These are phyloP conservation scores for Mortierella claussenii DNA, from an alignment of 192 early-diverging fungal species.

Conservation along the genomic window DNA sequence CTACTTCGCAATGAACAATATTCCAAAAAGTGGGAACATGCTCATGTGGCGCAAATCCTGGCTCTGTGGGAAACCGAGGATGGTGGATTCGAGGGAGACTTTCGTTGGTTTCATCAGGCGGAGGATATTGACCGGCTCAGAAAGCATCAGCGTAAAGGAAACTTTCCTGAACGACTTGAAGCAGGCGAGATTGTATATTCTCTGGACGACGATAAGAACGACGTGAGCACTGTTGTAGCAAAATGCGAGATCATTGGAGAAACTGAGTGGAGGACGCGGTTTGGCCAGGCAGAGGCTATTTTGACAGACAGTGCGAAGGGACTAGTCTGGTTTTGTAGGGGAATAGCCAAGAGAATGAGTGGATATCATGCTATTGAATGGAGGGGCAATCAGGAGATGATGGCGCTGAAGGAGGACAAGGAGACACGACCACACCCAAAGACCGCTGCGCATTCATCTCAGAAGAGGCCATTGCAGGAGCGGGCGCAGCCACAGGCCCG, in stretches of 20 bases:
- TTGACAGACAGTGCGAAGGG: background rate
- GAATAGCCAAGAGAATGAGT: slow-evolving; percentile 14
- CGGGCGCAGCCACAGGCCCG: background rate
- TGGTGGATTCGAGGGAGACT: slow-evolving; percentile 55
- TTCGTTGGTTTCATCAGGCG: slow-evolving; percentile 66
- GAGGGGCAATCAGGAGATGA: slow-evolving; percentile 34
- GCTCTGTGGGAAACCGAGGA: slow-evolving; percentile 68
- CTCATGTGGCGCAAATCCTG: slow-evolving; percentile 62
- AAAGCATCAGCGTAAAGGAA: slow-evolving; percentile 27
- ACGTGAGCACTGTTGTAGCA: slow-evolving; percentile 25
- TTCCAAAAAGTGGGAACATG: slow-evolving; percentile 35
- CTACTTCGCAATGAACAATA: slow-evolving; percentile 42
- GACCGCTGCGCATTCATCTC: background rate
- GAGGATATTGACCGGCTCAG: slow-evolving; percentile 43
- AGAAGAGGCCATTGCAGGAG: background rate
- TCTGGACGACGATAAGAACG: slow-evolving; percentile 49
- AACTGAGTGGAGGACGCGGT: slow-evolving; percentile 55
- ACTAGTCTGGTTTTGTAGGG: slow-evolving; percentile 27
- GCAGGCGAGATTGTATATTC: slow-evolving; percentile 34
- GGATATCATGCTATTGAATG: slow-evolving; percentile 36
- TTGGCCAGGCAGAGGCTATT: slow-evolving; percentile 7
- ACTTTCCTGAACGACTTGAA: slow-evolving; percentile 50
- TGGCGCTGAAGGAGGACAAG: slow-evolving; percentile 31
- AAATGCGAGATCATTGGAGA: slow-evolving; percentile 60
- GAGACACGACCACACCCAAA: slow-evolving; percentile 11